Evolutionary conservation across 768 basidiomycete species (phyloP), one percentile per base, ranked within the genome.

Genomic region (Butyriboletus loyo): DNA sequence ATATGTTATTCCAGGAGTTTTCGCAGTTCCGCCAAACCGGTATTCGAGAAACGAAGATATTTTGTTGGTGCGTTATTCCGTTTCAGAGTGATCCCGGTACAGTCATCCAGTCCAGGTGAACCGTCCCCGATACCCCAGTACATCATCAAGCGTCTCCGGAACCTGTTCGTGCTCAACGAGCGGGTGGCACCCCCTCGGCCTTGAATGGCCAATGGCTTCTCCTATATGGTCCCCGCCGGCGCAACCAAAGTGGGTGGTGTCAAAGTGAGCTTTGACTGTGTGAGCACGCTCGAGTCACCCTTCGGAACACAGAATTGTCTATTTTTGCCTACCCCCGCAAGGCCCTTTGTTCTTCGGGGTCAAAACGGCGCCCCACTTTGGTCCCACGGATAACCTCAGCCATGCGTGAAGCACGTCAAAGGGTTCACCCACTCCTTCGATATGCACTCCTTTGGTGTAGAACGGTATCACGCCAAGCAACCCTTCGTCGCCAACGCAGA

Each of bases 191-290:
- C 98, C 28, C 21, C 83, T 98, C 28, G 97, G 97, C 7, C 75
- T n/a, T n/a, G n/a, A 92, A 49, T 98, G 97, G 97, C 84, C 84
- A 65, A 97, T 61, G 97, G 97, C 1, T 98, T 98, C 78, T 99
- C 97, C 69, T 76, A 87, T 25, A 98, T 98, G 93, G 85, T 97
- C 0, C 97, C 97, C 10, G 96, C 98, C 27, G 97, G 97, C 3
- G 97, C 97, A 2, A 98, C 96, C 10, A 98, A 99, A 68, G 97
- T 98, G 46, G 97, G 97, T 6, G 89, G 87, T 57, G 98, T 99
- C 72, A 87, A 87, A 59, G 80, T 99, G 66, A 95, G 97, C 68
- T 99, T 99, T 69, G 97, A 99, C 69, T 77, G 86, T 66, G 89
- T 87, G 40, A 47, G 68, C 38, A 28, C 51, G 13, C n/a, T 21